These are phyloP conservation scores for Phyllostachys edulis DNA, from an alignment of 176 grass and related monocot species.

Conservation along the genomic window DNA sequence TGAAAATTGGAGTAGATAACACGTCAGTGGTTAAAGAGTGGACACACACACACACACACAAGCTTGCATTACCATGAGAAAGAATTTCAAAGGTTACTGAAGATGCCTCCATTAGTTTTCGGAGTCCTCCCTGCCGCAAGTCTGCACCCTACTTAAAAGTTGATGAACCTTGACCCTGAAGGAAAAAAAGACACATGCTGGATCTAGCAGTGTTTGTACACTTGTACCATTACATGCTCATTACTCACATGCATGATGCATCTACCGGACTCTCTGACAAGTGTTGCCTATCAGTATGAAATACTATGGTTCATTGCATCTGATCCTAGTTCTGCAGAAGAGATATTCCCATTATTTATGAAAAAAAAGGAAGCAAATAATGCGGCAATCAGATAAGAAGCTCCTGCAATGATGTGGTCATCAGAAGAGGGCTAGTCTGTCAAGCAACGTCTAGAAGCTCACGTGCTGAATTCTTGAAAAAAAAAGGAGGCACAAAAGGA, in stretches of 20 bases:
- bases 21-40: neutral
- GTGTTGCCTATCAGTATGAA: neutral
- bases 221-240: neutral
- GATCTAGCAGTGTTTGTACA: neutral
- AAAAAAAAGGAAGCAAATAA: neutral
- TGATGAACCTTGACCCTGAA: neutral
- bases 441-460: slow-evolving; percentile 46
- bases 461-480: slow-evolving; percentile 42
- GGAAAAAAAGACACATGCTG: neutral
- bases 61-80: neutral
- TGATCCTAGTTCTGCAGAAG: slow-evolving; percentile 20
- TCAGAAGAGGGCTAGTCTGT: neutral
- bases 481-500: neutral
- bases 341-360: neutral
- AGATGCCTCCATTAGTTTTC: slow-evolving; percentile 10
- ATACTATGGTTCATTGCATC: slow-evolving; percentile 34
- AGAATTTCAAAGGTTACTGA: slow-evolving; percentile 12
- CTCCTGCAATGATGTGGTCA: slow-evolving; percentile 7
- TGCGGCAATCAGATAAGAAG: slow-evolving; percentile 16
- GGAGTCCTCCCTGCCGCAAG: neutral
- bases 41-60: neutral
- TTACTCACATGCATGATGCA: slow-evolving; percentile 22
- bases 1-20: neutral
- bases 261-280: neutral
- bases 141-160: neutral